Percentiles rank a stretch among this genome's conserved stretches.
Evolutionary conservation across 352 stramenopile genomes (phyloP).

Genomic region (Globisporangium lucens): DNA sequence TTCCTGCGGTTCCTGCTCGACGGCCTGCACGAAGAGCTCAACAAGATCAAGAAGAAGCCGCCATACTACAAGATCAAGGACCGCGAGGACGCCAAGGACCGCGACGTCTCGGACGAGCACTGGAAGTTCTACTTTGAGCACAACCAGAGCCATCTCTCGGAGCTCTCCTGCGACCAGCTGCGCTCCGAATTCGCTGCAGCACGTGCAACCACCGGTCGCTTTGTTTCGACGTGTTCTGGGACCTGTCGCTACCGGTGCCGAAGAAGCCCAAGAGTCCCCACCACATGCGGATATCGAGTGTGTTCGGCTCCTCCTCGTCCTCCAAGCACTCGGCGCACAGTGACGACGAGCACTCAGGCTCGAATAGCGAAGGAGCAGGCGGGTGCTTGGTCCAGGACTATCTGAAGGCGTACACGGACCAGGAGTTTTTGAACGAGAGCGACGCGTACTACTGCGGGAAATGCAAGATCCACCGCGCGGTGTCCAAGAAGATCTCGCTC

Average conservation of each 20-base stretch:
- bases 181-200: conserved; percentile 72
- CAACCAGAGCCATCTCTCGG: conserved; percentile 65
- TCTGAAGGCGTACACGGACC: conserved; percentile 66
- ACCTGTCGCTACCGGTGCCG: conserved; percentile 66
- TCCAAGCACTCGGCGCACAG: conserved; percentile 1
- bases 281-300: conserved; percentile 32
- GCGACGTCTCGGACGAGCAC: conserved; percentile 72
- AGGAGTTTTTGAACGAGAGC: conserved; percentile 57
- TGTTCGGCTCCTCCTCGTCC: conserved; percentile 28
- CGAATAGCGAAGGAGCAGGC: background rate
- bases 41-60: conserved; percentile 65
- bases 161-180: conserved; percentile 83
- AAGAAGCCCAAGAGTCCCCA: conserved; percentile 54
- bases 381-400: conserved; percentile 63
- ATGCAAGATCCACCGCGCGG: conserved; percentile 67
- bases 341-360: conserved; percentile 1
- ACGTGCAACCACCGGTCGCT: conserved; percentile 69
- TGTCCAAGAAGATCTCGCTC: conserved; percentile 74
- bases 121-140: conserved; percentile 83
- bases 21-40: conserved; percentile 85
- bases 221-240: conserved; percentile 87
- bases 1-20: conserved; percentile 89
- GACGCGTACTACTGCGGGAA: conserved; percentile 74
- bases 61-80: conserved; percentile 78
- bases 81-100: conserved; percentile 41